Percentiles rank a stretch among this genome's conserved stretches.
Conservation (phyloP, 345 rosid genomes). For the Syzygium aqueum region DNA sequence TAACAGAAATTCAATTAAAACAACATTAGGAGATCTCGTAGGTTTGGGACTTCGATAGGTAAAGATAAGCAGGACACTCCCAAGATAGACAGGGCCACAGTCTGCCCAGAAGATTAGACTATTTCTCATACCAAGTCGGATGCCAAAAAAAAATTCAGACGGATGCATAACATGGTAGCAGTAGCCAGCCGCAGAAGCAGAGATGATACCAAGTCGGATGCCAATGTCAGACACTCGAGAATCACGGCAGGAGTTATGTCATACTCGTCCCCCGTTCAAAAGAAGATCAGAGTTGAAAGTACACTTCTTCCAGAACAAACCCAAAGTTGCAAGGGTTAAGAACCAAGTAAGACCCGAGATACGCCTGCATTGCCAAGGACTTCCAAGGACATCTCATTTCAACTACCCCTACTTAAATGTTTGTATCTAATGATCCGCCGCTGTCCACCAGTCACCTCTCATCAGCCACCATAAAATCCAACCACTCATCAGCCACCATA, state of each 20-base stretch:
- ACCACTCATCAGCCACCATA: not conserved
- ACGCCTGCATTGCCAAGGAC: not conserved
- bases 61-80: not conserved
- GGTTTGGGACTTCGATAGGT: not conserved
- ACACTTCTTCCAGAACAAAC: not conserved
- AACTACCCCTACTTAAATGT: not conserved
- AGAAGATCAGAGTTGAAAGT: not conserved
- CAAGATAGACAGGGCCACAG: not conserved
- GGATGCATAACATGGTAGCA: not conserved
- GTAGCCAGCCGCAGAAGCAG: not conserved
- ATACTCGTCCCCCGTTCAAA: not conserved
- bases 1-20: not conserved
- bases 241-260: not conserved
- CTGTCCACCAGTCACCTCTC: not conserved
- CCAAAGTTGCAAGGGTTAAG: not conserved
- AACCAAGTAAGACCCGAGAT: not conserved
- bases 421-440: not conserved
- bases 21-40: not conserved
- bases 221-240: not conserved
- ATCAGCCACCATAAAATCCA: not conserved
- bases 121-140: too few relatives aligned
- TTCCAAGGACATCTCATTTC: not conserved
- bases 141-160: not conserved
- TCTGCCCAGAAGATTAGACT: not conserved
- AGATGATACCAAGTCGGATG: not conserved